Evolutionary conservation across 2,329 filamentous ascomycete species (phyloP).

Genomic region (Neonectria neomacrospora): DNA sequence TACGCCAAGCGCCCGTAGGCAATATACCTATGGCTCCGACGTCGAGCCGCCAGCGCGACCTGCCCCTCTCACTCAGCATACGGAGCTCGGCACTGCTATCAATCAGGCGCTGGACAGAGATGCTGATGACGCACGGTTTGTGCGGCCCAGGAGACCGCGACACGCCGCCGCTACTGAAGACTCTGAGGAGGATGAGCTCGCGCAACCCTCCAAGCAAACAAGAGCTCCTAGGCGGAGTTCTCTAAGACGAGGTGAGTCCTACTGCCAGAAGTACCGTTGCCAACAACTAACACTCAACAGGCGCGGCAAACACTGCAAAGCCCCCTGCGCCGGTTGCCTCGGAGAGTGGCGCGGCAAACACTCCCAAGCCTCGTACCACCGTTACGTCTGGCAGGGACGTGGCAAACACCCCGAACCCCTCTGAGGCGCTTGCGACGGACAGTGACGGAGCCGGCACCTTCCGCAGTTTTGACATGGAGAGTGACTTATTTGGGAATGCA

Average conservation of each 20-base stretch:
- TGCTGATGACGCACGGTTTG: slow-evolving; percentile 34
- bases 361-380: no score
- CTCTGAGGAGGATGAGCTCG: slow-evolving; percentile 38
- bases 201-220: slow-evolving; percentile 12
- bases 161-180: slow-evolving; percentile 8
- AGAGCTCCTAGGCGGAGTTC: neutral
- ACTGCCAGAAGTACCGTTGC: neutral
- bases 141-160: slow-evolving; percentile 26
- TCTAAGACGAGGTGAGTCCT: slow-evolving; percentile 27
- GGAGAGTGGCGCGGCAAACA: no score
- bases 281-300: neutral
- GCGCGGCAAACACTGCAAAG: slow-evolving; percentile 3
- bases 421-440: slow-evolving; percentile 20
- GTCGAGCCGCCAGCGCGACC: slow-evolving; percentile 47
- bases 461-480: slow-evolving; percentile 52
- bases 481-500: slow-evolving; percentile 51
- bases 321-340: slow-evolving; percentile 17
- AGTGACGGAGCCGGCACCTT: slow-evolving; percentile 48
- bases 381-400: neutral
- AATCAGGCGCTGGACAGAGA: slow-evolving; percentile 41
- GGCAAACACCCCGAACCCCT: slow-evolving; percentile 5
- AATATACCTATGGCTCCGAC: slow-evolving; percentile 54
- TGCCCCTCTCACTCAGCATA: slow-evolving; percentile 36
- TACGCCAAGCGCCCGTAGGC: slow-evolving; percentile 51
- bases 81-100: slow-evolving; percentile 47